Evolutionary conservation across 2,329 filamentous ascomycete species (phyloP).

Genomic region (Sporothrix brunneoviolacea): DNA sequence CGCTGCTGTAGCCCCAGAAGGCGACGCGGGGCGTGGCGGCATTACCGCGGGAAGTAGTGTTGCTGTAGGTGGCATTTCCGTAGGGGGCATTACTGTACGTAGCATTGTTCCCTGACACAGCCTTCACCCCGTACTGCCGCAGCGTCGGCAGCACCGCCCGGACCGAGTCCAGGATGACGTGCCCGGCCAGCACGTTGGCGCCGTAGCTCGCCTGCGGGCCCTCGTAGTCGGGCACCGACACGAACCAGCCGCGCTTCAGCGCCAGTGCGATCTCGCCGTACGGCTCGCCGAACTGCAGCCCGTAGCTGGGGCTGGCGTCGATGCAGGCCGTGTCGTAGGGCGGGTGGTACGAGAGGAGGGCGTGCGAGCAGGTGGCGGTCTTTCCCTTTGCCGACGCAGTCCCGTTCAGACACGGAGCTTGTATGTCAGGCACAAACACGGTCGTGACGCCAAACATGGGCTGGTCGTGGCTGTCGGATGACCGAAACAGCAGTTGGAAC

Average conservation of each 20-base stretch:
- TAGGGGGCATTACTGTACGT: too few species aligned
- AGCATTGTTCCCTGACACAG: too few species aligned
- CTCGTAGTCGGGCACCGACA: slow-evolving; percentile 37
- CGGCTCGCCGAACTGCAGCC: slow-evolving; percentile 18
- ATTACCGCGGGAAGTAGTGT: too few species aligned
- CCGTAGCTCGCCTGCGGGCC: slow-evolving; percentile 35
- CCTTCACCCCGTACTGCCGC: slow-evolving; percentile 11
- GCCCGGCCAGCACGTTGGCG: slow-evolving; percentile 32
- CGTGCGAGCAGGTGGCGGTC: too few species aligned
- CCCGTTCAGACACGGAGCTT: too few species aligned
- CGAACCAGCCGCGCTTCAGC: slow-evolving; percentile 35
- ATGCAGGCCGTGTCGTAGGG: slow-evolving; percentile 31
- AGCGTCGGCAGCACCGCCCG: slow-evolving; percentile 30
- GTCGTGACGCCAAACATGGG: slow-evolving; percentile 31
- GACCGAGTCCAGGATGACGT: slow-evolving; percentile 35
- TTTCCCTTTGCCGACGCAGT: too few species aligned
- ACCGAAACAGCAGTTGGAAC: slow-evolving; percentile 31
- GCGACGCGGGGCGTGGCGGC: slow-evolving; percentile 27
- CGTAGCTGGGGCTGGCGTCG: slow-evolving; percentile 31
- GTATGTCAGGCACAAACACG: slow-evolving; percentile 22
- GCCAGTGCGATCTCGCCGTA: slow-evolving; percentile 28
- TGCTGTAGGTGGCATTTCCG: too few species aligned
- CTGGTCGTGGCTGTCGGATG: slow-evolving; percentile 26
- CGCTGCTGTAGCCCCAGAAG: slow-evolving; percentile 47
- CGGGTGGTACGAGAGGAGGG: slow-evolving; percentile 34